Percentiles rank a stretch among this genome's conserved stretches.
Evolutionary conservation across 2,329 filamentous ascomycete genomes (phyloP).

Genomic region (Penicillium capsulatum): DNA sequence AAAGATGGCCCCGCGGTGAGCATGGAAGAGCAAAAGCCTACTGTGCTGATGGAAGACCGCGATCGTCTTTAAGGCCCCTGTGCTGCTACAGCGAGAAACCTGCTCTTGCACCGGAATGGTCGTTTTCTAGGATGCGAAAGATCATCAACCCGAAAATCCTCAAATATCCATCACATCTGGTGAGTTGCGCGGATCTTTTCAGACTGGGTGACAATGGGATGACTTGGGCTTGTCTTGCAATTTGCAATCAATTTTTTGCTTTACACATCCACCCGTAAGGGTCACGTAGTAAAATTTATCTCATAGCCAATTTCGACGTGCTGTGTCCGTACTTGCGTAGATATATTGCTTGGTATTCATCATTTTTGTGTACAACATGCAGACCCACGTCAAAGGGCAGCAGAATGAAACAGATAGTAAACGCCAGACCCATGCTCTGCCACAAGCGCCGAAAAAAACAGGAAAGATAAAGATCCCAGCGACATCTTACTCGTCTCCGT

Average conservation of each 20-base stretch:
- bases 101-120: not conserved
- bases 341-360: slow-evolving; percentile 17
- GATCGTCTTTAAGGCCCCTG: slow-evolving; percentile 1
- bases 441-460: slow-evolving; percentile 32
- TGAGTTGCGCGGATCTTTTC: no score
- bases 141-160: no score
- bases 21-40: slow-evolving; percentile 6
- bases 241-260: no score
- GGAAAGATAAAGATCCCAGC: slow-evolving; percentile 17
- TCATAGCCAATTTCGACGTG: not conserved
- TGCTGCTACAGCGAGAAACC: not conserved
- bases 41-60: slow-evolving; percentile 1
- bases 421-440: slow-evolving; percentile 39
- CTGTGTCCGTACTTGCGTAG: not conserved
- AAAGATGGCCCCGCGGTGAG: slow-evolving; percentile 16
- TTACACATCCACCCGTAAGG: not conserved
- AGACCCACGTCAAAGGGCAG: slow-evolving; percentile 9
- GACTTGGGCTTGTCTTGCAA: no score
- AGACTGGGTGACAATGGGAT: no score
- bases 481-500: slow-evolving; percentile 22
- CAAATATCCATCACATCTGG: no score
- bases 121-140: no score
- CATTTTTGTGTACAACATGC: slow-evolving; percentile 20
- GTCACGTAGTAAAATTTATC: not conserved
- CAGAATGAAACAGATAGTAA: slow-evolving; percentile 19